Evolutionary conservation across 2,329 filamentous ascomycete species (phyloP), one percentile per base, ranked within the genome.

Genomic region (Akanthomyces dipterigenus): DNA sequence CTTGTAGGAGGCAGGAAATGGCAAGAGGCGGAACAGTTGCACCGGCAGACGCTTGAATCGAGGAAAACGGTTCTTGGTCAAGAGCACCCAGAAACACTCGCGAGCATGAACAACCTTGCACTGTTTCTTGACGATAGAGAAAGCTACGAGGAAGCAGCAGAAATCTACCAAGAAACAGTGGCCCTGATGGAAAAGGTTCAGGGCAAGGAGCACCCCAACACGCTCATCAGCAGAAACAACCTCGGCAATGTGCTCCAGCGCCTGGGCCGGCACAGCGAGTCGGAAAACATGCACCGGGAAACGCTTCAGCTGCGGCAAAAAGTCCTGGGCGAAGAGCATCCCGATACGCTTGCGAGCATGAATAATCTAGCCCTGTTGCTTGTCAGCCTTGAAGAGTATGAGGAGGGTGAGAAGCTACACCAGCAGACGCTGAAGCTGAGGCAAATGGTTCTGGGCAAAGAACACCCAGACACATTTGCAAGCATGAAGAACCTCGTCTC

Each of bases 71-170:
- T 71, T 20, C 65, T 56, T 14, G 54, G 54, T 12, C 18, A 56
- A 31, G n/a, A 56, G n/a, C 38, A 56, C 20, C 38, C 20, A 3
- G 22, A 56, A 12, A 56, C 54, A 45, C 54, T 56, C 60, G 49
- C 31, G 68, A 28, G 64, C 65, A n/a, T 70, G 65, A 53, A 61
- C 55, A 26, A 70, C 63, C 59, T 70, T 63, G 67, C 42, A 69
- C 1, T 53, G 50, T 1, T 42, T 61, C 26, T 59, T 60, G 50
- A 61, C 42, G 53, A 24, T 11, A 28, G 11, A 8, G 56, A 28
- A 36, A 24, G 34, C 14, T 51, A 36, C 18, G 31, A 48, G 18
- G 61, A 64, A 42, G 36, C 20, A 24, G 34, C 57, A 43, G n/a
- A 40, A 36, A 60, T 60, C 22, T 31, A 63, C n/a, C 56, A 34